Base-by-base conservation (phyloP, 371 early-diverging fungal species). In the Mortierella sp. region DNA sequence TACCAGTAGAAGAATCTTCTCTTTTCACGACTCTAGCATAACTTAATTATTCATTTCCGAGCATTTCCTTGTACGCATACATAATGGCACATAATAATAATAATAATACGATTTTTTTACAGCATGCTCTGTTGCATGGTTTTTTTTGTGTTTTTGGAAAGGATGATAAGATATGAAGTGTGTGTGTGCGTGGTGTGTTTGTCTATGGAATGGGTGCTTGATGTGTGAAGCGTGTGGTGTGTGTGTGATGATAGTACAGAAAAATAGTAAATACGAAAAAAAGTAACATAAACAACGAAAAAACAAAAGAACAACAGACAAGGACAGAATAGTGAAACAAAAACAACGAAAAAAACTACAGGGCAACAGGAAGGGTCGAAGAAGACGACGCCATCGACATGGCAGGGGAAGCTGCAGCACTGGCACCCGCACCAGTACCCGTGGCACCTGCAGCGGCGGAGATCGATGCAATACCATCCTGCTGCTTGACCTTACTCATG, bases 401-500 rank as follows among this genome's bases (percentile, higher is more conserved):
- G 39, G 39, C 61, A 22, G 58, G 58, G 19, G 58, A 55, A 1
- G 58, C 58, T 4, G 58, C 58, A 34, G 22, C 61, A 34, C 22
- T 31, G 6, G 4, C 8, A 37, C 34, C 61, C 22, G 19, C 22
- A 19, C 22, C 22, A 7, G 34, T 61, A 19, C 37, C 22, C 19
- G 10, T 19, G 16, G 22, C 9, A 61, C 9, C 31, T 5, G 66
- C 61, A 6, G 48, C 37, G 1, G 47, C 48, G 4, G 67, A 45
- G 11, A 65, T 65, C 8, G 74, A 76, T 7, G 81, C 81, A 48
- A 77, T 64, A 1, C 72, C 82, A 24, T 87, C 88, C 64, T 89
- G 89, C 37, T 86, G 87, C 71, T 86, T 85, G 22, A 90, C 83
- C 41, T 87, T 89, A 63, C 89, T 89, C 91, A 92, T 91, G 69